Evolutionary conservation across 257 asterid species (phyloP).

Genomic region (Penstemon newberryi): DNA sequence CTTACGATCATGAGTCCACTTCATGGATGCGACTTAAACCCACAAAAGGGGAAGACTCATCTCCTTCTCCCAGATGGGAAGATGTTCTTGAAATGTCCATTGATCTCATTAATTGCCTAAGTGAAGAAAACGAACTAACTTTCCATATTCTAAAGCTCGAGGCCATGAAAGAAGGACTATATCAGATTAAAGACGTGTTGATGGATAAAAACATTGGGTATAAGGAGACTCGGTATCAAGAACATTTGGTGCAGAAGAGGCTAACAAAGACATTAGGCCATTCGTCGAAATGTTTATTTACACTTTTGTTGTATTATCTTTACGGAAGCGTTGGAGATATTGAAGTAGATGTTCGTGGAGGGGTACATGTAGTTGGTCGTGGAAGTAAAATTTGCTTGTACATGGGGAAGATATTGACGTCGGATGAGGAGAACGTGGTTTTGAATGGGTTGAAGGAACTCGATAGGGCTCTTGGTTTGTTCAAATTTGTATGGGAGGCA

Average conservation of each 20-base stretch:
- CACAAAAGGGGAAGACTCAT: slow-evolving; percentile 35
- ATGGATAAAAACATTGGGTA: slow-evolving; percentile 75
- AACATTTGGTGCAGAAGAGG: slow-evolving; percentile 69
- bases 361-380: slow-evolving; percentile 44
- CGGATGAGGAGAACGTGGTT: slow-evolving; percentile 57
- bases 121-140: slow-evolving; percentile 40
- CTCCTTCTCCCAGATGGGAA: slow-evolving; percentile 58
- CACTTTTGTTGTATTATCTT: slow-evolving; percentile 69
- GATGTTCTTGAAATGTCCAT: slow-evolving; percentile 69
- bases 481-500: slow-evolving; percentile 83
- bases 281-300: slow-evolving; percentile 73
- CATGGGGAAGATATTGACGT: slow-evolving; percentile 76
- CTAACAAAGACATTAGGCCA: slow-evolving; percentile 67
- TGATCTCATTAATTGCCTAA: slow-evolving; percentile 59
- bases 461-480: slow-evolving; percentile 68
- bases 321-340: slow-evolving; percentile 56
- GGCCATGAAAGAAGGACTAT: slow-evolving; percentile 79
- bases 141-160: slow-evolving; percentile 61
- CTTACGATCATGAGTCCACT: slow-evolving; percentile 62
- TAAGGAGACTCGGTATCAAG: slow-evolving; percentile 66
- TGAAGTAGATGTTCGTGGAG: slow-evolving; percentile 84
- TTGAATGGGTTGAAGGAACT: slow-evolving; percentile 67
- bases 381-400: slow-evolving; percentile 55
- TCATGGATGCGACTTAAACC: slow-evolving; percentile 92
- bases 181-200: slow-evolving; percentile 68